Base-by-base conservation (phyloP, 306 rosid species). In the Gleditsia sinensis region DNA sequence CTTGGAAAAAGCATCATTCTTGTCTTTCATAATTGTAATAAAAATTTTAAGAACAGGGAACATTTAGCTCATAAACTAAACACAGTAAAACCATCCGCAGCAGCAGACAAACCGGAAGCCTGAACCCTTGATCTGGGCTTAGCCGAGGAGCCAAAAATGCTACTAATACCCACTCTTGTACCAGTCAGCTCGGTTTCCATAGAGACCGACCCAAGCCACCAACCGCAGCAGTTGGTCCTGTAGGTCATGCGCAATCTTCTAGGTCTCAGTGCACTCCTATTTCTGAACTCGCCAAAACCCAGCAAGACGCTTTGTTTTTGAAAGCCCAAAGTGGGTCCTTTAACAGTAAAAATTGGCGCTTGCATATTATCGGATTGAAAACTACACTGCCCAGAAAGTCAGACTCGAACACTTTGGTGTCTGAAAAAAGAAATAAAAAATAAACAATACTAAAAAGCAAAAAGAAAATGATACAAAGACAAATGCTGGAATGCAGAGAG, bases 51-150 rank as follows among this genome's bases (percentile, higher is more conserved):
- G 30, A 74, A 49, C n/a, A 56, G 24, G 11, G 23, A 30, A 14
- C 21, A 5, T 0, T 32, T 24, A 34, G 55, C 5, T 13, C 78
- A 75, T 27, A 46, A 56, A 55, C 37, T 12, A 3, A 56, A 80
- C 53, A 46, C 9, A n/a, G 9, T 46, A n/a, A 46, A 46, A 21
- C 53, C 53, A 16, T 1, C 9, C 36, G 66, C 40, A 83, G 34
- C 3, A 80, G 64, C 24, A 27, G 54, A 76, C 84, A 79, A 64
- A 90, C 98, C 96, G 54, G 94, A 79, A 84, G 96, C 83, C 23
- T 78, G 90, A 58, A 86, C 84, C 81, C 71, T 83, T 56, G 89
- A 80, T 84, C 88, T 87, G 72, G 83, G 51, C 72, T 84, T 92
- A 50, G 81, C 81, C 0, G 85, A 75, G 13, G 91, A 75, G 50